Evolutionary conservation across 306 rosid genomes (phyloP), one percentile per base, ranked within the genome.

Genomic region (Spatholobus suberectus): DNA sequence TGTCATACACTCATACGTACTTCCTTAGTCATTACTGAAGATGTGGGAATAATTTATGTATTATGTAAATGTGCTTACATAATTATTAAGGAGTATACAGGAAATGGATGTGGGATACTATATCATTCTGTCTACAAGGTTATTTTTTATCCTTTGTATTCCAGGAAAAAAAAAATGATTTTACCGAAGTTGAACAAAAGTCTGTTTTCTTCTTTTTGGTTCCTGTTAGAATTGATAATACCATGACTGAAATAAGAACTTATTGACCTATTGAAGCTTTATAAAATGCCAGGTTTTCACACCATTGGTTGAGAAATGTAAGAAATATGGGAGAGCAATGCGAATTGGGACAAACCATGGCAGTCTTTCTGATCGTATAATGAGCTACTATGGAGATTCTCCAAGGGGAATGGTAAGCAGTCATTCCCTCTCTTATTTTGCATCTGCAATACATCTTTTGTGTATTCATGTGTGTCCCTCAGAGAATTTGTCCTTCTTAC

Each of bases 281-380:
- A 46, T 37, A 57, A 57, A 27, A 70, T 81, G 40, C 70, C 83
- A 96, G 99, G 96, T 92, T 81, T 96, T 96, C 91, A 88, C 90
- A 0, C 99, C 99, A 35, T 90, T 96, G 88, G 99, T 96, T 78
- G 99, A 94, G 82, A 96, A 94, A 80, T 96, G 99, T 87, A 96
- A 96, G 89, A 94, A 96, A 85, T 92, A 96, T 71, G 97, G 99
- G 79, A 94, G 98, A 88, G 99, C 99, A 75, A 92, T 96, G 96
- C 99, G 99, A 47, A 96, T 96, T 85, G 99, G 99, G 29, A 96
- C 99, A 69, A 96, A 96, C 87, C 99, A 96, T 11, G 99, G 99
- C 70, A 96, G 99, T 85, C 99, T 96, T 86, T 96, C 99, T 26
- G 99, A 96, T 87, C 99, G 99, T 82, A 96, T 94, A 81, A 96